These are phyloP conservation scores for Triticum timopheevii DNA, from an alignment of 176 grass and related monocot species.

Conservation along the genomic window DNA sequence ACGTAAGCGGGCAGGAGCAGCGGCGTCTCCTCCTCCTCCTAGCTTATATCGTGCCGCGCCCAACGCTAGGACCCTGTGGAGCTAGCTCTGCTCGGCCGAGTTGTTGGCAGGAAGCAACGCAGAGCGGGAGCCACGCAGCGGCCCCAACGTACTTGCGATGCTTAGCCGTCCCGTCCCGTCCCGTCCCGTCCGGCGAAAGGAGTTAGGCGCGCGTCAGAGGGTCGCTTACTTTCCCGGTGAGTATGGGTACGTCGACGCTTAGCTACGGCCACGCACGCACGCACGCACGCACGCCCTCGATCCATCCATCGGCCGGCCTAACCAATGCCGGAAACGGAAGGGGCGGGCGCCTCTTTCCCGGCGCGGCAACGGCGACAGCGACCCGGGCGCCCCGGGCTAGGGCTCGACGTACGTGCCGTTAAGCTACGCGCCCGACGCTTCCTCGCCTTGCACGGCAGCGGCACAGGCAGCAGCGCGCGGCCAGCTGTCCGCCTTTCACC, in stretches of 20 bases:
- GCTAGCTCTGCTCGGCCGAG: not conserved
- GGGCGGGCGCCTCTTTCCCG: not conserved
- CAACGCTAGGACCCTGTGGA: not conserved
- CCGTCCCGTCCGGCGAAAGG: not conserved
- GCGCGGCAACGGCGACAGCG: not conserved
- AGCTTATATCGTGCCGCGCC: conserved; percentile 22
- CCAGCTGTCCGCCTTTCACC: not conserved
- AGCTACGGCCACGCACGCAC: too few species aligned
- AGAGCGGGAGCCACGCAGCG: not conserved
- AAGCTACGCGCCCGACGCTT: not conserved
- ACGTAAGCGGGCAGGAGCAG: not conserved
- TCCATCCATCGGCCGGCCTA: not conserved
- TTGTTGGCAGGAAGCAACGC: too few species aligned
- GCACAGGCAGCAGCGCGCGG: not conserved
- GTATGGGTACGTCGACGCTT: too few species aligned
- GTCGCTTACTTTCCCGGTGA: too few species aligned
- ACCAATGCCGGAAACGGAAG: conserved; percentile 2
- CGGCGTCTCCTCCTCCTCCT: not conserved
- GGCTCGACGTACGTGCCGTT: not conserved
- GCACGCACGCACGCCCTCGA: not conserved
- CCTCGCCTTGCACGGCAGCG: not conserved
- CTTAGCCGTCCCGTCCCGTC: not conserved
- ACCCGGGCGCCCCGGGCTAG: not conserved
- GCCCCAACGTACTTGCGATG: not conserved
- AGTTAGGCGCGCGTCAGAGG: conserved; percentile 15